Evolutionary conservation across 1,139 yeast genomes (phyloP), one percentile per base, ranked within the genome.

Genomic region (Groenewaldozyma auringiensis): DNA sequence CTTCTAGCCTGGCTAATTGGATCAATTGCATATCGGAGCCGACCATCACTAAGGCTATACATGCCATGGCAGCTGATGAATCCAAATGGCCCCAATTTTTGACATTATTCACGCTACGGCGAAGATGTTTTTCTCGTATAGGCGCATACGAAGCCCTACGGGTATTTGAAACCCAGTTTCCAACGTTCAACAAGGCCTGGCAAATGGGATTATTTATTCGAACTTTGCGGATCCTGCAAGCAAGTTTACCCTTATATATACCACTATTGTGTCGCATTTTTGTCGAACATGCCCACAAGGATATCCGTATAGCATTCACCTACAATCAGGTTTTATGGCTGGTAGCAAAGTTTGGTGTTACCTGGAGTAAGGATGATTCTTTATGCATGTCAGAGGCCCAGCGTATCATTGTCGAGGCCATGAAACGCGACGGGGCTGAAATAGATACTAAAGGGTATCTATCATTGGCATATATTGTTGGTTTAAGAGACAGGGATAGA

Each of bases 381-480:
- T 45, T 47, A 16, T 45, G 52, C n/a, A 47, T 61, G 2, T 40
- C 55, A 8, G 54, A 53, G 22, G 63, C 64, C 1, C 63, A 60
- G 42, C 47, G 53, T 14, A 35, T 51, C 22, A 38, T 63, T 9
- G 61, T 59, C 0, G 47, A 43, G 9, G 49, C 48, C 3, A 57
- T 61, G 55, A 50, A 53, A 17, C 21, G 41, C 4, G 37, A 35
- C 13, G 42, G 35, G 1, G 35, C 55, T 2, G 44, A 38, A 2
- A n/a, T 63, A 3, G 67, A 63, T 43, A 52, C 62, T 2, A 63
- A 63, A 45, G 67, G 67, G 8, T 52, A 59, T 27, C 46, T 61
- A 16, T 57, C 62, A 1, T 44, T 63, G 20, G 63, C 64, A 2
- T 60, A 55, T 44, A 43, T 53, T 3, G 49, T 57, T 3, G 42